Percentiles rank a stretch among this genome's conserved stretches.
Conservation (phyloP, 805 yeast species). For the Wickerhamomyces xylosicus region DNA sequence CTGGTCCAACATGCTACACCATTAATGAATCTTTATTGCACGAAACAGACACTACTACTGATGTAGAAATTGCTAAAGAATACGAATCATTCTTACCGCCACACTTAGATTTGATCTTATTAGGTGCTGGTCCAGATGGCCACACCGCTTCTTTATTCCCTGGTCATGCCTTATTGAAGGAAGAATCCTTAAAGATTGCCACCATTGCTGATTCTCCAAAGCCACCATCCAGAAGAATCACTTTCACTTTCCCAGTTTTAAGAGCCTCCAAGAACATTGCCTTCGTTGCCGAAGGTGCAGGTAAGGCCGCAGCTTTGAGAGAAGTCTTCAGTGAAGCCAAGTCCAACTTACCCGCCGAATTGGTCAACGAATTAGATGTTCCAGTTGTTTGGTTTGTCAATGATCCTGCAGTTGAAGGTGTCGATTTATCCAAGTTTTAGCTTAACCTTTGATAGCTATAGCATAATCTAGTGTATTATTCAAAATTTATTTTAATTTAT, state of each 20-base stretch:
- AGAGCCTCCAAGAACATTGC: slow-evolving; percentile 38
- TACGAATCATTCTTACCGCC: slow-evolving; percentile 52
- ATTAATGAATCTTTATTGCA: slow-evolving; percentile 54
- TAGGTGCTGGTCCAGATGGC: slow-evolving; percentile 96
- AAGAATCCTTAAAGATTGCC: slow-evolving; percentile 42
- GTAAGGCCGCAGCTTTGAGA: slow-evolving; percentile 64
- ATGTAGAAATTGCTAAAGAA: slow-evolving; percentile 44
- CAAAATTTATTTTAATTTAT: neutral
- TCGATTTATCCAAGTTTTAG: slow-evolving; percentile 13
- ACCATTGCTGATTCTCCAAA: slow-evolving; percentile 78
- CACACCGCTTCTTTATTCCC: slow-evolving; percentile 94
- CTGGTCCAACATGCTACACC: slow-evolving; percentile 50
- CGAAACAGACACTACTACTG: slow-evolving; percentile 39
- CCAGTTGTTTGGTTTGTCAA: slow-evolving; percentile 80
- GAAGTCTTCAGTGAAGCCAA: slow-evolving; percentile 51
- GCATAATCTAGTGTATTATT: neutral
- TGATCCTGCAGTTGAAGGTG: slow-evolving; percentile 63
- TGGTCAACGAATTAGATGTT: slow-evolving; percentile 51
- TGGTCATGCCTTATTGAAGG: slow-evolving; percentile 58
- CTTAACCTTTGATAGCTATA: neutral
- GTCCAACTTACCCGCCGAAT: slow-evolving; percentile 54
- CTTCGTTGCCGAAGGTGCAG: slow-evolving; percentile 85
- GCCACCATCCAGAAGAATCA: slow-evolving; percentile 89
- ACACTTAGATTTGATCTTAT: slow-evolving; percentile 50
- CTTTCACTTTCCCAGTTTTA: slow-evolving; percentile 75